Base-by-base conservation (phyloP, 202 grass and related monocot species). In the Zoysia matrella region DNA sequence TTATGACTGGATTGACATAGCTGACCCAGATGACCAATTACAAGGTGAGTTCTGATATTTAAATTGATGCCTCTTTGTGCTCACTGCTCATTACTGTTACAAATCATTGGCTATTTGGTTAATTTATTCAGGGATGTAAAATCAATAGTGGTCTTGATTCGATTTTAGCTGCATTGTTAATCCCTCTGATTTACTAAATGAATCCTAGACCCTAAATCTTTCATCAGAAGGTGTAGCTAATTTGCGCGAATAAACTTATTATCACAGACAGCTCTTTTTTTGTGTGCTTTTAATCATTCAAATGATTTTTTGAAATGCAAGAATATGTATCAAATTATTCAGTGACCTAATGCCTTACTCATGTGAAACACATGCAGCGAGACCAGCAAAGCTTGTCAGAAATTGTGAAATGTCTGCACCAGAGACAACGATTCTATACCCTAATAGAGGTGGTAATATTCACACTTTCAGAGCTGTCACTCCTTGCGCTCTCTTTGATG, bases 381-480 rank as follows among this genome's bases (percentile, higher is more conserved):
- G 87, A 81, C 92, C 90, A 83, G 90, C 95, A 65, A 98, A 84
- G 77, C 71, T 93, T 81, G 87, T 93, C 61, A 89, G 71, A 86
- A 83, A 95, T 36, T 36, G 30, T 36, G 30, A 36, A 36, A 36
- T 36, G 30, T 36, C 30, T 36, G 30, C 30, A 36, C 30, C 30
- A 36, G 30, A 36, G 30, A 36, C 30, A 36, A 36, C 30, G 30
- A 36, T 36, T 36, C 30, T 65, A 47, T 93, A 91, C 76, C 95
- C 95, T 6, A 88, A 86, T 44, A 88, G 67, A 68, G 95, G 92
- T 13, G 95, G 95, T 51, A 98, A 95, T 89, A 95, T 98, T 51
- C 95, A 95, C 82, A 95, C 82, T 86, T 98, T 98, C 80, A 95
- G 82, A 87, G 95, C 95, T 40, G 74, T 95, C 54, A 98, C 92